Base-by-base conservation (phyloP, 2,329 filamentous ascomycete species). In the Cordyceps sp. region DNA sequence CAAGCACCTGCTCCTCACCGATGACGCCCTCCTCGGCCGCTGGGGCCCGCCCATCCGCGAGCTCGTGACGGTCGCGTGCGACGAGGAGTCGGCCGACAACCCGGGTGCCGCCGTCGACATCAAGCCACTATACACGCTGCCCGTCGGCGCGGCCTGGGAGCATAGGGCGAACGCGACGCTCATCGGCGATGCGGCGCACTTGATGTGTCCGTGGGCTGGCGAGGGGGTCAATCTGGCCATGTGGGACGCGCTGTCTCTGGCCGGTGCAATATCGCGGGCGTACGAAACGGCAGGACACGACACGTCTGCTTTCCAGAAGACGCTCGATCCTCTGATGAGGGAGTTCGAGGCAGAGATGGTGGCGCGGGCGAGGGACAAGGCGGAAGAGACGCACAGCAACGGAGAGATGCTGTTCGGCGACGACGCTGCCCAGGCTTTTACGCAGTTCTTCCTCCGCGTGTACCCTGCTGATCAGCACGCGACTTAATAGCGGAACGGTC, bases 151-250 rank as follows among this genome's bases (percentile, higher is more conserved):
- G 10, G 31, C 31, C 1, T 72, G 66, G 64, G 37, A 52, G 5
- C 37, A 50, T 10, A 42, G 46, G 4, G 24, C 49, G 0, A 61
- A 64, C 4, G 49, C 61, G 4, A 66, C 68, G 0, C 45, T 73
- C 10, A 45, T 72, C 14, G 68, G 68, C 4, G 66, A 72, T 39
- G 63, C 66, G 1, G 66, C 65, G 7, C 66, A 72, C 43, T 39
- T 69, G 10, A 64, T 67, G 56, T 58, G 57, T 4, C 61, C 62
- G 0, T 62, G 58, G 35, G 59, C 58, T 0, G 67, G 68, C 4
- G 64, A 66, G 30, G 66, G 67, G 2, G 66, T 69, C 24, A 71
- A 72, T 38, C 41, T 59, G 3, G 64, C 59, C 0, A 61, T 72
- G 58, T 45, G 49, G 23, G 66, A 72, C 42, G 52, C 62, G 0